phyloP scores from a whole-genome alignment of 2,329 filamentous ascomycete genomes.

The Botrytis paeoniae region DNA sequence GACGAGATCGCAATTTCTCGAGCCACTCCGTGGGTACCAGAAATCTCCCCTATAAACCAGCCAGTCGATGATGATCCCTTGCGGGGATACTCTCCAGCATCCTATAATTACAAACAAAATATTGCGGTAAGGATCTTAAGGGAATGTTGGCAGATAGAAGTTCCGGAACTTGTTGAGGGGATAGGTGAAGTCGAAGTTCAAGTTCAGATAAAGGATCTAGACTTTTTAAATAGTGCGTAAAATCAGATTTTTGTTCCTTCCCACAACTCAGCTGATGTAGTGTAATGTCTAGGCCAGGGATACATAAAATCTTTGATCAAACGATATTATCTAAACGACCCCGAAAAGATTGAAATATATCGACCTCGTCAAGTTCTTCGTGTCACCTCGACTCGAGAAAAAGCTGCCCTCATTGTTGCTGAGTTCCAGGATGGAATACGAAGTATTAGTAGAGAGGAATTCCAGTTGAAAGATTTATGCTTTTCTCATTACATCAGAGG shows the following conservation, averaged over 20 bases:
- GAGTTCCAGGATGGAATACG: constrained; percentile 28
- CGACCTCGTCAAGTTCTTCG: constrained; percentile 31
- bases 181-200: constrained; percentile 37
- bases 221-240: constrained; percentile 34
- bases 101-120: constrained; percentile 35
- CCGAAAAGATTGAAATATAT: constrained; percentile 35
- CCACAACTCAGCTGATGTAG: constrained; percentile 9
- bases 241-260: background rate
- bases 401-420: constrained; percentile 28
- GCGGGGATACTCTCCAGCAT: constrained; percentile 32
- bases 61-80: constrained; percentile 29
- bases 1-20: constrained; percentile 21
- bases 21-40: constrained; percentile 35
- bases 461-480: constrained; percentile 27
- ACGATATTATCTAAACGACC: constrained; percentile 24
- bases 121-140: constrained; percentile 31
- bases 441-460: constrained; percentile 23
- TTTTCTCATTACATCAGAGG: constrained; percentile 15
- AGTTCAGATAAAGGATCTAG: constrained; percentile 30
- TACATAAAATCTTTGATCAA: constrained; percentile 30
- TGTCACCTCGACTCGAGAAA: constrained; percentile 31
- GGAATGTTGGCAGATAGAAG: constrained; percentile 36
- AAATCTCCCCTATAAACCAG: constrained; percentile 27
- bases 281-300: constrained; percentile 23
- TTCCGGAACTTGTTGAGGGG: constrained; percentile 33